A percentile compares a stretch with the other conserved stretches of the same genome.
phyloP scores from a whole-genome alignment of 345 rosid genomes.

The Aethionema arabicum region DNA sequence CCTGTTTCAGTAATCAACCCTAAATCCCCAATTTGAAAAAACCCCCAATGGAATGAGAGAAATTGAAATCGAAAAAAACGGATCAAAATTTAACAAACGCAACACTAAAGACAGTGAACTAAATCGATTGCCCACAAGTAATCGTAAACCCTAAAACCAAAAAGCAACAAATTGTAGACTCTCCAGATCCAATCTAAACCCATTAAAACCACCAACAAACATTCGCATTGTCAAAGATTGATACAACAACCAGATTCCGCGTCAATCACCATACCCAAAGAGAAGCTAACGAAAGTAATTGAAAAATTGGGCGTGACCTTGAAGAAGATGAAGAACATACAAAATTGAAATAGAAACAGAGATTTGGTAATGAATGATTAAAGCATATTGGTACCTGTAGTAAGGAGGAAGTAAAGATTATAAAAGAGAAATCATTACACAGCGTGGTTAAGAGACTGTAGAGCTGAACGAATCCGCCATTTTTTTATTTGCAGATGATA shows the following conservation, averaged over 20 bases:
- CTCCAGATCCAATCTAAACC: constrained; percentile 35
- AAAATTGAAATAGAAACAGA: constrained; percentile 20
- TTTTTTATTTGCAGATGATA: background rate
- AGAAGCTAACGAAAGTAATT: constrained; percentile 18
- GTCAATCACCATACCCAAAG: background rate
- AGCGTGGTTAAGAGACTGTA: constrained; percentile 24
- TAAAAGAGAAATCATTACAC: constrained; percentile 33
- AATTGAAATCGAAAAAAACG: constrained; percentile 1
- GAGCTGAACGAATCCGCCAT: constrained; percentile 16
- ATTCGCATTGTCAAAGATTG: constrained; percentile 12
- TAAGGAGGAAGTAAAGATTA: constrained; percentile 36
- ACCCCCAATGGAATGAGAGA: constrained; percentile 5
- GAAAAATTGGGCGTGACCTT: background rate
- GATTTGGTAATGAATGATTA: constrained; percentile 26
- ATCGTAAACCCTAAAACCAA: background rate
- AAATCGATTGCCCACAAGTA: background rate
- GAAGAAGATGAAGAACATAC: background rate
- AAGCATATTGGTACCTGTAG: constrained; percentile 29
- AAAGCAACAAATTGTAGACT: background rate
- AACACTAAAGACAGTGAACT: constrained; percentile 6
- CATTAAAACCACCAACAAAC: constrained; percentile 1
- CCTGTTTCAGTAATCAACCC: background rate
- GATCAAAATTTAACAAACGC: constrained; percentile 20
- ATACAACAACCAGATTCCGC: constrained; percentile 9
- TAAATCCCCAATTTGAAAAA: background rate